These are phyloP conservation scores for Cystobasidium tubakii DNA, from an alignment of 768 basidiomycete genomes.

Conservation along the genomic window DNA sequence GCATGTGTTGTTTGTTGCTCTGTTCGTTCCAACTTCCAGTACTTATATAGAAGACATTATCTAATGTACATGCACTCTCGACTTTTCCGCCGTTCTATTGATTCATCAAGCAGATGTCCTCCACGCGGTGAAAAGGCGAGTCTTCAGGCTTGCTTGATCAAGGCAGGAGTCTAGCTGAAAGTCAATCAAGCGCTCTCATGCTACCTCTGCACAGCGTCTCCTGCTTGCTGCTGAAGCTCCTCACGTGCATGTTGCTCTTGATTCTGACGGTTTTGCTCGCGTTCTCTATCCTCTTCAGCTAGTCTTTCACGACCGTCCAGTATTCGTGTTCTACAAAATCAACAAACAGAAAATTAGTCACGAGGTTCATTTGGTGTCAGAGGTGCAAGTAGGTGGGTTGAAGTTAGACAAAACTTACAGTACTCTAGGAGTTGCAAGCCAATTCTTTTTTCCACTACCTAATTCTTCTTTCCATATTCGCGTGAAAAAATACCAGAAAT, in stretches of 20 bases:
- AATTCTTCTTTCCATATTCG: conserved; percentile 43
- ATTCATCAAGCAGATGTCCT: too few species aligned
- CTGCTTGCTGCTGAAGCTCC: background rate
- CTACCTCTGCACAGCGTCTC: background rate
- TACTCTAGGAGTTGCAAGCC: conserved; percentile 42
- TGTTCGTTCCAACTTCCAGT: too few species aligned
- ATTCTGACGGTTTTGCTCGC: background rate
- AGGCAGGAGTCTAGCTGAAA: too few species aligned
- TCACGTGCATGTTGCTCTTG: background rate
- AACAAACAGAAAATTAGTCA: background rate
- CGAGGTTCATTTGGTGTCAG: too few species aligned
- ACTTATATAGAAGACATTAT: too few species aligned
- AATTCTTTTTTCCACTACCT: conserved; percentile 41
- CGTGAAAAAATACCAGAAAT: conserved; percentile 56
- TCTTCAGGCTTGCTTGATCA: too few species aligned
- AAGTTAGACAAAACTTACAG: conserved; percentile 27
- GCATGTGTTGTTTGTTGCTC: too few species aligned
- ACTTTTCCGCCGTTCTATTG: too few species aligned
- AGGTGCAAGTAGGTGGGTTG: background rate
- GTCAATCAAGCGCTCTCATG: too few species aligned
- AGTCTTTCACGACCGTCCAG: background rate
- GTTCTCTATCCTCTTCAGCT: background rate
- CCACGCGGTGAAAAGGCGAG: too few species aligned
- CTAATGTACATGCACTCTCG: too few species aligned
- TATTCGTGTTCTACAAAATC: background rate